Evolutionary conservation across 805 yeast genomes (phyloP), one percentile per base, ranked within the genome.

Genomic region (Candida tibetensis): DNA sequence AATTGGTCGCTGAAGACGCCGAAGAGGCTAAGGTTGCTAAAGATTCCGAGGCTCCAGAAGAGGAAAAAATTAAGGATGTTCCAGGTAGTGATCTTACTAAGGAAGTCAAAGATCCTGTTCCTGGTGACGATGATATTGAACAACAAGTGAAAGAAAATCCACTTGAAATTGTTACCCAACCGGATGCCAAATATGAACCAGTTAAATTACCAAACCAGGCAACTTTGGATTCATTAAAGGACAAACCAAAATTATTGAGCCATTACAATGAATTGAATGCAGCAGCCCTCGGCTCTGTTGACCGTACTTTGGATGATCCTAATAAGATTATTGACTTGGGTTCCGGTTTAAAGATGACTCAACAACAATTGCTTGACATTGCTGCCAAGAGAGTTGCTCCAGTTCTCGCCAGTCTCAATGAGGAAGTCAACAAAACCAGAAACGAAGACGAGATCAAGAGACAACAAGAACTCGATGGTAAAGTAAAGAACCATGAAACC

Each of bases 321-420:
- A 69, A 72, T 45, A 66, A 73, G 55, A 55, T 69, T 17, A 57
- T 76, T 45, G 72, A 74, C 47, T 60, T 77, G 44, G 82, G 82
- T 39, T 69, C 74, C 31, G 81, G 81, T 14, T 64, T 76, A 53
- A 63, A 53, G 32, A 63, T 77, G 64, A 71, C 81, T 32, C 79
- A 77, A 47, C 71, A 70, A 38, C 79, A 76, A 54, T 69, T 77
- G 44, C 63, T 74, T 47, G 81, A 67, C 35, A 71, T 77, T 51
- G 82, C 82, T 16, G 72, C 74, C 28, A 64, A 63, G 45, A 66
- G 81, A 46, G 78, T 77, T 27, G 74, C 76, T 23, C 82, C 82
- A 4, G 71, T 76, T 27, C 60, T 77, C 51, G 65, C 70, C 31
- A 64, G 58, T 45, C 76, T 77, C 52, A 73, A 76, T 50, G 72